Conservation (phyloP, 345 rosid species). For the Bretschneidera sinensis region DNA sequence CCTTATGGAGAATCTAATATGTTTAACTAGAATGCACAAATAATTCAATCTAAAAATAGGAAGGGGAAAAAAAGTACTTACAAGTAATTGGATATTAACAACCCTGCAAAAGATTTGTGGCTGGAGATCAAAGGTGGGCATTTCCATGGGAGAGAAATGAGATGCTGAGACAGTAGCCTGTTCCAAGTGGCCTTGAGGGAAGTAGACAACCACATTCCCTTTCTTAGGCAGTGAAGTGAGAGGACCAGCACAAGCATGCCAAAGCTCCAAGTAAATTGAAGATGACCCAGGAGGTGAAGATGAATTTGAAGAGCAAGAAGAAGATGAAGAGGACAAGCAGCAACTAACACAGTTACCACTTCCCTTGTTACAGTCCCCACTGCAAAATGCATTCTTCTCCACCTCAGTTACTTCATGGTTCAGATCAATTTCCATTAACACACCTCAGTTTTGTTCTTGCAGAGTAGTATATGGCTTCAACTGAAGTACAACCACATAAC, state of each 20-base stretch:
- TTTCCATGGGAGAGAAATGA: constrained; percentile 38
- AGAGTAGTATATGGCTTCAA: neutral
- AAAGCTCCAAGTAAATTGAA: constrained; percentile 72
- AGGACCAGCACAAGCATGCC: constrained; percentile 97
- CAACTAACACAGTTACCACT: constrained; percentile 31
- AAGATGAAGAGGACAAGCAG: constrained; percentile 54
- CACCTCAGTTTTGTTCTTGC: constrained; percentile 4
- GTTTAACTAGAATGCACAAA: too few species aligned
- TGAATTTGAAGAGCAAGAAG: constrained; percentile 48
- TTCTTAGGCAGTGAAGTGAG: constrained; percentile 70
- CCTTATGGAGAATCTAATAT: too few species aligned
- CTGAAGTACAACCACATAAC: constrained; percentile 24
- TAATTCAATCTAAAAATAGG: neutral
- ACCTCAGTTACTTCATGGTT: constrained; percentile 64
- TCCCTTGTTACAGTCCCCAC: constrained; percentile 37
- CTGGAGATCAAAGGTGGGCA: constrained; percentile 50
- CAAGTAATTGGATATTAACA: constrained; percentile 60
- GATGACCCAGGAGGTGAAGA: constrained; percentile 44
- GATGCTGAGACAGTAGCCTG: constrained; percentile 46
- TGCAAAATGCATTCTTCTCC: constrained; percentile 49
- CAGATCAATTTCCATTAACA: constrained; percentile 91
- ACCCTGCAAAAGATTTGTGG: constrained; percentile 78
- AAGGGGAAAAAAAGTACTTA: constrained; percentile 25
- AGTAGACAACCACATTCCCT: constrained; percentile 75
- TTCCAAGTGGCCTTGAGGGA: constrained; percentile 88